A percentile compares a stretch with the other conserved stretches of the same genome.
phyloP scores from a whole-genome alignment of 2,329 filamentous ascomycete genomes.

The Penicillium thymicola region DNA sequence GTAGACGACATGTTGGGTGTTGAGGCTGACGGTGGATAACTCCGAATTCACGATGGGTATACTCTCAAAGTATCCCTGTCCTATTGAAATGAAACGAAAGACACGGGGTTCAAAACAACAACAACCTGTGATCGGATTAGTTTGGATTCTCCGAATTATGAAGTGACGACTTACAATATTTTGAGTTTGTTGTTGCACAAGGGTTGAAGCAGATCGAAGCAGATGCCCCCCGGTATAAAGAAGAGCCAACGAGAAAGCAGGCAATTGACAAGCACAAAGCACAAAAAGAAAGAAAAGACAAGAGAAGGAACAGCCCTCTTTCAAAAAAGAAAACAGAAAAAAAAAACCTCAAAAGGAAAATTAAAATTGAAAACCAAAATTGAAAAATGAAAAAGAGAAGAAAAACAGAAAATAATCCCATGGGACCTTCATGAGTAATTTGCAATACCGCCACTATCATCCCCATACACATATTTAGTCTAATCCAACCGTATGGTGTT shows the following conservation, averaged over 20 bases:
- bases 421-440: slow-evolving; percentile 8
- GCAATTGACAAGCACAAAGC: slow-evolving; percentile 9
- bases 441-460: slow-evolving; percentile 12
- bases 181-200: background rate
- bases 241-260: slow-evolving; percentile 12
- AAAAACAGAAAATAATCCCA: slow-evolving; percentile 4
- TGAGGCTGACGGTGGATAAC: background rate
- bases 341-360: slow-evolving; percentile 5
- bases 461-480: background rate
- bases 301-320: background rate
- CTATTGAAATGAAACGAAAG: background rate
- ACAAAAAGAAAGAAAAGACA: slow-evolving; percentile 6
- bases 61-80: background rate
- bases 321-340: slow-evolving; percentile 6
- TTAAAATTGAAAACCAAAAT: background rate
- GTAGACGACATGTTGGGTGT: slow-evolving; percentile 49
- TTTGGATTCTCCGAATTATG: background rate
- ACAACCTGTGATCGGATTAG: background rate
- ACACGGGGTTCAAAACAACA: background rate
- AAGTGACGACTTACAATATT: background rate
- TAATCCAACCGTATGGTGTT: background rate
- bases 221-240: slow-evolving; percentile 3
- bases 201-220: slow-evolving; percentile 2
- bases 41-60: background rate
- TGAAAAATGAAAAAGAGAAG: background rate